Percentiles rank a stretch among this genome's conserved stretches.
These are phyloP conservation scores for Cytospora paraplurivora DNA, from an alignment of 2,329 filamentous ascomycete species.

Conservation along the genomic window DNA sequence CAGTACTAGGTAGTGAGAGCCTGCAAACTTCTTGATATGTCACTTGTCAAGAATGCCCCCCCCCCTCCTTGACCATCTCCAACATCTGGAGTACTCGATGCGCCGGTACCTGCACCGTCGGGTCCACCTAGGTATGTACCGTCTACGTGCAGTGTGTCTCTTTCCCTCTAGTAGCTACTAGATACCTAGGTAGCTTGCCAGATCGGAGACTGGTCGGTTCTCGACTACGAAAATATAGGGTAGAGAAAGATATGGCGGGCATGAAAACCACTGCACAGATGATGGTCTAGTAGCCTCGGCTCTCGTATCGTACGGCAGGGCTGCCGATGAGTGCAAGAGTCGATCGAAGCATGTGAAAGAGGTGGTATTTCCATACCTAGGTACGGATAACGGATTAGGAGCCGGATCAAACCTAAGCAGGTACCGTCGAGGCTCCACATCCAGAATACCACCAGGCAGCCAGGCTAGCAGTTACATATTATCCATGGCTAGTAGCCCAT, in stretches of 20 bases:
- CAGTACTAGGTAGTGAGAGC: slow-evolving; percentile 3
- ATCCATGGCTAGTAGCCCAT: too few species aligned
- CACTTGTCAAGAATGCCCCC: slow-evolving; percentile 11
- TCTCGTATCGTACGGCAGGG: background rate
- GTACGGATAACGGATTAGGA: background rate
- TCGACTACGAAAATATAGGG: background rate
- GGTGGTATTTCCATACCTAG: background rate
- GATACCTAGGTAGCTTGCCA: background rate
- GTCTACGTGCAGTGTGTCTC: background rate
- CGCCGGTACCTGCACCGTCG: background rate
- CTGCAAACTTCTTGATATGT: slow-evolving; percentile 23
- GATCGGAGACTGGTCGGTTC: background rate
- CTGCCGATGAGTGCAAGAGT: background rate
- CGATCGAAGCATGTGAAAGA: background rate
- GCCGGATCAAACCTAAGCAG: background rate
- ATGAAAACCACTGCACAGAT: background rate
- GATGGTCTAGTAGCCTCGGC: background rate
- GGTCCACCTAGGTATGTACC: too few species aligned
- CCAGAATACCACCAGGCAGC: too few species aligned
- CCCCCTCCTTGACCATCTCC: background rate
- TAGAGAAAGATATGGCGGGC: background rate
- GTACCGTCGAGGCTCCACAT: background rate
- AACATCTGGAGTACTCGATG: background rate
- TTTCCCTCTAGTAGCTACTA: background rate
- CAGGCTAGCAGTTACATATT: too few species aligned